Percentiles rank a stretch among this genome's conserved stretches.
Conservation (phyloP, 2,329 filamentous ascomycete species). For the Pezizomycotina sp. region DNA sequence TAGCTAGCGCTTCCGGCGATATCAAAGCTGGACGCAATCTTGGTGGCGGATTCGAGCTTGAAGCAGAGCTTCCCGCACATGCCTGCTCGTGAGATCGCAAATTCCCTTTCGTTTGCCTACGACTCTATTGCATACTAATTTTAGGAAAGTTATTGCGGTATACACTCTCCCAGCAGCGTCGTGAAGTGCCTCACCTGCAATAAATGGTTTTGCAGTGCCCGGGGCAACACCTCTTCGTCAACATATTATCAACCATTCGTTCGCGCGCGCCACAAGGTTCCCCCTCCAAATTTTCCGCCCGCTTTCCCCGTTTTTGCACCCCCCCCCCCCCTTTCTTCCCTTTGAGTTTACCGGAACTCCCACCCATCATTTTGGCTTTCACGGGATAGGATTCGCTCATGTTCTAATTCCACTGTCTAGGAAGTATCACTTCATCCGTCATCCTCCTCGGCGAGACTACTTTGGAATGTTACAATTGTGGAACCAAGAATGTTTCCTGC, state of each 20-base stretch:
- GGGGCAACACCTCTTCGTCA: constrained; percentile 92
- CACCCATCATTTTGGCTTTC: neutral
- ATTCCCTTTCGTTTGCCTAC: constrained; percentile 7
- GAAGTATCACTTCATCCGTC: constrained; percentile 92
- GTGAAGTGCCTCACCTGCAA: constrained; percentile 91
- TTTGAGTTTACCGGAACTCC: neutral
- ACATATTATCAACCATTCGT: constrained; percentile 97
- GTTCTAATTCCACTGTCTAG: constrained; percentile 21
- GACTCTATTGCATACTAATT: constrained; percentile 7
- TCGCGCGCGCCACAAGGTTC: constrained; percentile 70
- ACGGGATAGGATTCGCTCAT: neutral
- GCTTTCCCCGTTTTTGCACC: too few relatives aligned
- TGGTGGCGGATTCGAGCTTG: constrained; percentile 32
- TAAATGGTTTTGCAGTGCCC: constrained; percentile 98
- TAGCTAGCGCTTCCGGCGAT: constrained; percentile 69
- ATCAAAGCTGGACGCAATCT: constrained; percentile 36
- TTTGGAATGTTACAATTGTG: constrained; percentile 97
- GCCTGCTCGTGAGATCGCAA: constrained; percentile 67
- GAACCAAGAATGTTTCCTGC: constrained; percentile 93
- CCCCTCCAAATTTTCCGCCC: too few relatives aligned
- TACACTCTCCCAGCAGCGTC: constrained; percentile 85
- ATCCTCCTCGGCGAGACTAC: constrained; percentile 91
- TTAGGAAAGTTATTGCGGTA: constrained; percentile 67
- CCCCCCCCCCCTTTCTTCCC: too few relatives aligned
- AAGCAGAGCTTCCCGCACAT: constrained; percentile 80